Percentiles rank a stretch among this genome's conserved stretches.
phyloP scores from a whole-genome alignment of 768 basidiomycete genomes.

The Termitomyces sp. region DNA sequence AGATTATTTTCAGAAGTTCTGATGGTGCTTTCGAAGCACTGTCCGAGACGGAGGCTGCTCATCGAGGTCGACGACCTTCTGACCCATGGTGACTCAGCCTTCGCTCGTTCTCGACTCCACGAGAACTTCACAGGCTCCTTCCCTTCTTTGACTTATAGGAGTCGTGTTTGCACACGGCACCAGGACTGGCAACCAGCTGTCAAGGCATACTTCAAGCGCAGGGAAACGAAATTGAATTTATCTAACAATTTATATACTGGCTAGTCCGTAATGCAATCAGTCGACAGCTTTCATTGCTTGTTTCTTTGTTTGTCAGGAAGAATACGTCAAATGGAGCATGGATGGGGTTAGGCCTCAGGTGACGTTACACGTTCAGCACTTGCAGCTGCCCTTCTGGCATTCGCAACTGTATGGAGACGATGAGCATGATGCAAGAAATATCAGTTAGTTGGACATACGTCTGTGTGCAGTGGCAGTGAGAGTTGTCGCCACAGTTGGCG shows the following conservation, averaged over 20 bases:
- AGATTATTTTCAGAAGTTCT: neutral
- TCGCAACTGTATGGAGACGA: neutral
- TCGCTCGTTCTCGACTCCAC: neutral
- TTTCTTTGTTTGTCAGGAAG: neutral
- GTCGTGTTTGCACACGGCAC: neutral
- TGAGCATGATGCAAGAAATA: neutral
- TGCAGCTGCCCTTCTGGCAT: neutral
- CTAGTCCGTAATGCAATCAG: neutral
- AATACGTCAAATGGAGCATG: neutral
- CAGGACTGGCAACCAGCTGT: neutral
- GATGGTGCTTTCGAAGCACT: neutral
- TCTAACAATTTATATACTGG: neutral
- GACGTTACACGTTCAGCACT: neutral
- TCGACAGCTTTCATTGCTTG: neutral
- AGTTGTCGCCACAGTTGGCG: constrained; percentile 20
- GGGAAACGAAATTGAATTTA: neutral
- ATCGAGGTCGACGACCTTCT: neutral
- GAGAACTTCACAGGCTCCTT: neutral
- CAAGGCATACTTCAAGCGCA: neutral
- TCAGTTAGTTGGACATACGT: constrained; percentile 11
- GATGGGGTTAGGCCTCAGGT: neutral
- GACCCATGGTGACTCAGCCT: neutral
- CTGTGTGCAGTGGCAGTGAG: constrained; percentile 18
- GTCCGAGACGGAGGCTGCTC: neutral
- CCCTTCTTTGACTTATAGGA: neutral